Evolutionary conservation across 805 yeast genomes (phyloP).

Genomic region (Starmerella roubikii): DNA sequence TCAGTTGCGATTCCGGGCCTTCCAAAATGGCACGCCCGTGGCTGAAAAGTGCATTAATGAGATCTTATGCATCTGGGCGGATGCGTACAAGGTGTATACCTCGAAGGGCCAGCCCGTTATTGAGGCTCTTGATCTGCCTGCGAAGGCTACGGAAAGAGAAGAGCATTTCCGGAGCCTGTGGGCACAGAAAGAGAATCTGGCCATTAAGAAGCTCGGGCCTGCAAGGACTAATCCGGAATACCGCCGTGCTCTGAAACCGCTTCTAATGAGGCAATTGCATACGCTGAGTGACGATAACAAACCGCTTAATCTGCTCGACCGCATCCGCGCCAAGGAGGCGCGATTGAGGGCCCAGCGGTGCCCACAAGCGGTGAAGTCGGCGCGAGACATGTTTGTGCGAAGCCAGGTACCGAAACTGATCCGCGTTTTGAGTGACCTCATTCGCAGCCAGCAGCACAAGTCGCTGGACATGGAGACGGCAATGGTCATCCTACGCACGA

Average conservation of each 20-base stretch:
- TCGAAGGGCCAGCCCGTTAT: conserved; percentile 5
- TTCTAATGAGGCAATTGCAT: background rate
- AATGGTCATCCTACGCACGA: conserved; percentile 17
- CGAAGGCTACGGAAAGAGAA: conserved; percentile 2
- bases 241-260: background rate
- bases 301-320: conserved; percentile 18
- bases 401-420: conserved; percentile 20
- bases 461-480: conserved; percentile 14
- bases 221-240: background rate
- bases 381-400: conserved; percentile 16
- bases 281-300: background rate
- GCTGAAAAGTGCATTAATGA: conserved; percentile 15
- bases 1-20: conserved; percentile 16
- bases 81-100: conserved; percentile 16
- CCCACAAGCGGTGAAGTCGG: conserved; percentile 6
- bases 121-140: conserved; percentile 14
- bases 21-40: conserved; percentile 16
- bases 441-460: background rate
- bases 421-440: conserved; percentile 17
- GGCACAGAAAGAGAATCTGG: conserved; percentile 11
- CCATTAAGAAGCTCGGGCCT: background rate
- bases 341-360: conserved; percentile 4
- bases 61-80: conserved; percentile 19
- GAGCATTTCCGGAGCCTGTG: conserved; percentile 2
- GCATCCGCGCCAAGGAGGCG: conserved; percentile 25